Percentiles rank a stretch among this genome's conserved stretches.
Evolutionary conservation across 2,329 filamentous ascomycete species (phyloP).

Genomic region (Nemania sp.): DNA sequence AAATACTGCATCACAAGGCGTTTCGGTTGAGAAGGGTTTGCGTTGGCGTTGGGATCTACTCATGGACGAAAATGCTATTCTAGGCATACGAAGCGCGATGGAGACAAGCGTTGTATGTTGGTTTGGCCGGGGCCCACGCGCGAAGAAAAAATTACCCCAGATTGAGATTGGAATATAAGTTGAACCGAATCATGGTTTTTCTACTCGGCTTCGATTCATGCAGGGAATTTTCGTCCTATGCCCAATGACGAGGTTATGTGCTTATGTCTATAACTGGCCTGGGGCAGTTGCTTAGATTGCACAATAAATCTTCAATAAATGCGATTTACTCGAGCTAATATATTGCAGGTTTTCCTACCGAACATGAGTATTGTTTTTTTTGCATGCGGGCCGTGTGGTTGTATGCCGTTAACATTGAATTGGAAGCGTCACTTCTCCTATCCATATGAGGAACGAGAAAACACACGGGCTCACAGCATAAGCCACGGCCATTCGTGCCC

Average conservation of each 20-base stretch:
- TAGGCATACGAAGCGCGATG: slow-evolving; percentile 13
- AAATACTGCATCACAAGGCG: slow-evolving; percentile 49
- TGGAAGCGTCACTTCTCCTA: background rate
- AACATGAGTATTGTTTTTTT: background rate
- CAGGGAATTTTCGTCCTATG: background rate
- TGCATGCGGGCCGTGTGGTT: background rate
- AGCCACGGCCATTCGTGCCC: background rate
- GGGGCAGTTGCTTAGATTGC: background rate
- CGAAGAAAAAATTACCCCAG: background rate
- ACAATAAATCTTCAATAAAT: slow-evolving; percentile 3
- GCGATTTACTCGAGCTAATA: slow-evolving; percentile 4
- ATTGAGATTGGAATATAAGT: background rate
- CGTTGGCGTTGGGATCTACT: slow-evolving; percentile 38
- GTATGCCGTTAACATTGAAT: background rate
- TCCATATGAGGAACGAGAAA: background rate
- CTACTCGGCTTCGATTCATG: background rate
- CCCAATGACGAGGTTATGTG: background rate
- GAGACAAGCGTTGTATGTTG: slow-evolving; percentile 3
- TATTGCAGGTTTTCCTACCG: background rate
- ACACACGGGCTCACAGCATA: background rate
- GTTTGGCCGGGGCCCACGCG: background rate
- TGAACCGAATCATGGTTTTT: background rate
- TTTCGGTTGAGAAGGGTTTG: slow-evolving; percentile 45
- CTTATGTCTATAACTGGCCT: background rate
- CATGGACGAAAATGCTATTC: slow-evolving; percentile 20